Evolutionary conservation across 2,329 filamentous ascomycete species (phyloP), one percentile per base, ranked within the genome.

Genomic region (Aspergillus tanneri): DNA sequence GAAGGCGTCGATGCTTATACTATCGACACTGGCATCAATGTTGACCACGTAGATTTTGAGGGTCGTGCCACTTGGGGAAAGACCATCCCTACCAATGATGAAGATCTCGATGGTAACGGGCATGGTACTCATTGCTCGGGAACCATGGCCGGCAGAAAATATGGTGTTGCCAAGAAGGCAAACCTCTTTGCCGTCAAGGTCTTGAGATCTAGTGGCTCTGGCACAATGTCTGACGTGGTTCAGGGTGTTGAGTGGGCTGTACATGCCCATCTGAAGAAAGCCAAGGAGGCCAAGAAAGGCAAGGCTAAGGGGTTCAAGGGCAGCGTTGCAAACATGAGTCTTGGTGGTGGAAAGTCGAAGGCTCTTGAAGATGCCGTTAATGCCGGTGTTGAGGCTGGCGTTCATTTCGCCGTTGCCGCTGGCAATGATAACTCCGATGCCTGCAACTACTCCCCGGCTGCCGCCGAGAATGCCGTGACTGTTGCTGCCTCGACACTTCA

Each of bases 81-180:
- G 84, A 99, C 93, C 60, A 91, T 99, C 63, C 95, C 95, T 53
- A 60, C 72, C 39, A 85, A 85, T 53, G 91, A 99, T 68, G 85
- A 81, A 42, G 93, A 99, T 68, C 80, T 83, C 61, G 93, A 99
- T 76, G 93, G 93, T 72, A 99, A 99, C 65, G 93, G 93, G 54
- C 93, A 99, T 79, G 93, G 93, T 65, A 99, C 93, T 66, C 93
- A 99, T 82, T 99, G 93, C 85, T 97, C 93, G 57, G 93, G 93
- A 63, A 99, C 95, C 55, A 86, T 99, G 65, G 93, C 88, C 58
- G 93, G 95, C 70, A 95, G 93, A 84, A 96, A 96, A 80, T 99
- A 96, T 70, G 93, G 93, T 83, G 93, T 99, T 57, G 92, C 93
- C 71, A 99, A 99, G 86, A 96, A 97, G 84, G 93, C 95, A 68